Evolutionary conservation across 768 basidiomycete species (phyloP).

Genomic region (Chalciporus sphaerocephalus): DNA sequence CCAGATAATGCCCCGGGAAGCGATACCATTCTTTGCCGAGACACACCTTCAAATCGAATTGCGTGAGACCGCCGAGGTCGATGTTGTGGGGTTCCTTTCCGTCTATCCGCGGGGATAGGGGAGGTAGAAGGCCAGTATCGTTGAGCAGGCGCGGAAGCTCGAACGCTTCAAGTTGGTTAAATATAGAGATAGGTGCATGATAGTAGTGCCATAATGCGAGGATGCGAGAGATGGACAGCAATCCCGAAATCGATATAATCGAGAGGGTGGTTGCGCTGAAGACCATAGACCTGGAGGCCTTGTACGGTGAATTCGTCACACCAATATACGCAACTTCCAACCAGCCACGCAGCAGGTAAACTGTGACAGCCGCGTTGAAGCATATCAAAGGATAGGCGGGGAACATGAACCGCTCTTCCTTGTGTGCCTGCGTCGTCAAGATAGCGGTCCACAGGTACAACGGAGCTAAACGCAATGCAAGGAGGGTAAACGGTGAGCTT

Average conservation of each 20-base stretch:
- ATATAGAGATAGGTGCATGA: constrained; percentile 77
- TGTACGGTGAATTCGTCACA: constrained; percentile 79
- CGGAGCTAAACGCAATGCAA: constrained; percentile 77
- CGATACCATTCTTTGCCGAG: constrained; percentile 95
- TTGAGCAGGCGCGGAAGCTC: constrained; percentile 85
- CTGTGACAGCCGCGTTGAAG: constrained; percentile 88
- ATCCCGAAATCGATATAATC: constrained; percentile 57
- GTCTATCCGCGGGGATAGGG: constrained; percentile 38
- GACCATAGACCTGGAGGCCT: constrained; percentile 66
- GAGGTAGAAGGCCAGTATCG: constrained; percentile 56
- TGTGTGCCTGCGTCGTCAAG: constrained; percentile 80
- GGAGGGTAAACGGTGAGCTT: constrained; percentile 75
- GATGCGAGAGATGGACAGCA: constrained; percentile 77
- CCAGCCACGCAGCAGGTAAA: constrained; percentile 86
- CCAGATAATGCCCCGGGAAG: constrained; percentile 85
- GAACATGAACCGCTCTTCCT: constrained; percentile 99
- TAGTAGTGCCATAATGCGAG: constrained; percentile 86
- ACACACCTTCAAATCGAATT: constrained; percentile 75
- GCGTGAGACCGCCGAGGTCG: constrained; percentile 62
- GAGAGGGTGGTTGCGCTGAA: constrained; percentile 75
- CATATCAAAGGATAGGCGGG: constrained; percentile 88
- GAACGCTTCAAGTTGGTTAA: constrained; percentile 62
- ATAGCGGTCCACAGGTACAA: constrained; percentile 89
- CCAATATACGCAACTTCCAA: constrained; percentile 72
- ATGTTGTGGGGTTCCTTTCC: constrained; percentile 47